Conservation (phyloP, 345 rosid genomes). For the Cardamine chenopodiifolia region DNA sequence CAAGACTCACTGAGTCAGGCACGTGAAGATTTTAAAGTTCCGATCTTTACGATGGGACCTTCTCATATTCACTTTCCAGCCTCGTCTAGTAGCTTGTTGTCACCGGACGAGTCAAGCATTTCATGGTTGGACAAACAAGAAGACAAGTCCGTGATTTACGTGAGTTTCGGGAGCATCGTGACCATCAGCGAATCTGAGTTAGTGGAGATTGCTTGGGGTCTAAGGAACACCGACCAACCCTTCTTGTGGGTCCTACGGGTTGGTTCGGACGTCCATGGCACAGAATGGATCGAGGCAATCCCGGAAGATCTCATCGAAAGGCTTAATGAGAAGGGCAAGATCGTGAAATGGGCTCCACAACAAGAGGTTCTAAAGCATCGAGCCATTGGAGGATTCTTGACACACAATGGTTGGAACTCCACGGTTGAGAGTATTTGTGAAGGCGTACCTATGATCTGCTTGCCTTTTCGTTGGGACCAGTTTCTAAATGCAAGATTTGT, state of each 20-base stretch:
- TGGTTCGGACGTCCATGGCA: constrained; percentile 10
- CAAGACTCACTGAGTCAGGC: constrained; percentile 51
- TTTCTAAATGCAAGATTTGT: constrained; percentile 22
- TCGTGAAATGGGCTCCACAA: constrained; percentile 41
- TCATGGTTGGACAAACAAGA: constrained; percentile 53
- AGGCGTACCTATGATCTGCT: constrained; percentile 31
- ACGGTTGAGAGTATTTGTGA: constrained; percentile 34
- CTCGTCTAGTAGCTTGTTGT: constrained; percentile 41
- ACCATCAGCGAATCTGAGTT: constrained; percentile 38
- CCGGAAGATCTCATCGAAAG: constrained; percentile 35
- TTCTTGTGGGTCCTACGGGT: constrained; percentile 55
- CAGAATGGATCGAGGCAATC: constrained; percentile 5
- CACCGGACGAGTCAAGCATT: constrained; percentile 46
- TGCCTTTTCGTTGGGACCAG: constrained; percentile 30
- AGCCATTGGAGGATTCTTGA: constrained; percentile 34
- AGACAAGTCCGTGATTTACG: constrained; percentile 46
- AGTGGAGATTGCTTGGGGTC: constrained; percentile 52
- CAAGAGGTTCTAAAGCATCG: constrained; percentile 30
- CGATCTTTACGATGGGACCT: constrained; percentile 63
- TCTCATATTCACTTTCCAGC: constrained; percentile 20
- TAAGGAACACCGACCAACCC: constrained; percentile 45
- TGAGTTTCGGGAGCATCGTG: constrained; percentile 50
- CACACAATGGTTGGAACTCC: constrained; percentile 35
- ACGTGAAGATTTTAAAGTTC: constrained; percentile 43
- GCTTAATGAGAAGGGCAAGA: constrained; percentile 42